Conservation (phyloP, 225 moss, liverwort and hornwort species). For the Antitrichia curtipendula region DNA sequence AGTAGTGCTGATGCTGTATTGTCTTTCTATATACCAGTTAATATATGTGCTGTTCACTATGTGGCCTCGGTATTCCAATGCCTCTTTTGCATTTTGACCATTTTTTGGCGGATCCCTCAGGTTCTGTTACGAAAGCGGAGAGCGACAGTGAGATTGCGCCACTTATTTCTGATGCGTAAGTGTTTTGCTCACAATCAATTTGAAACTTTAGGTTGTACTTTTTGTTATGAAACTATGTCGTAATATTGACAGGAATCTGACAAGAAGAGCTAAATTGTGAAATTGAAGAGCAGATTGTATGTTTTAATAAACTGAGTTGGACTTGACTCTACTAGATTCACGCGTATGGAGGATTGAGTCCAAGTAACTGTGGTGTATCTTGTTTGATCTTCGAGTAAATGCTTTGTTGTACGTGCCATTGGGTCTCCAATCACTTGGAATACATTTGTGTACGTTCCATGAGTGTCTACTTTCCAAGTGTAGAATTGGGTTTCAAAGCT, state of each 20-base stretch:
- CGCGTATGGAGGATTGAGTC: not conserved
- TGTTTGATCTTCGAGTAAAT: not conserved
- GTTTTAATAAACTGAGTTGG: not conserved
- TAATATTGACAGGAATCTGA: not conserved
- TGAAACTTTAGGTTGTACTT: not conserved
- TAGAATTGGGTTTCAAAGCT: not conserved
- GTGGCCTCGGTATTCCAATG: not conserved
- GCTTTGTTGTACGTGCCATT: not conserved
- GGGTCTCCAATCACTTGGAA: not conserved
- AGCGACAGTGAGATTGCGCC: slow-evolving; percentile 51
- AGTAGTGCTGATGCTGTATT: slow-evolving; percentile 7
- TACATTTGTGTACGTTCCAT: not conserved
- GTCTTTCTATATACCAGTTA: slow-evolving; percentile 5
- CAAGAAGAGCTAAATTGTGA: not conserved
- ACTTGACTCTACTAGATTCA: not conserved
- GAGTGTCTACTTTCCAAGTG: not conserved
- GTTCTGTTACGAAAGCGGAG: slow-evolving; percentile 52
- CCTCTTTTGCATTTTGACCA: slow-evolving; percentile 18
- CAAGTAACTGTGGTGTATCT: not conserved
- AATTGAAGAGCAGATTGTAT: not conserved
- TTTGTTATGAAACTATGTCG: not conserved
- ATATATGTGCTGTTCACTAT: slow-evolving; percentile 17
- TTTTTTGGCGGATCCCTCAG: slow-evolving; percentile 37
- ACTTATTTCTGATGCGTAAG: slow-evolving; percentile 80
- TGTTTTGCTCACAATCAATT: not conserved